Evolutionary conservation across 441 rosid genomes (phyloP).

Genomic region (Croton laevigatus): DNA sequence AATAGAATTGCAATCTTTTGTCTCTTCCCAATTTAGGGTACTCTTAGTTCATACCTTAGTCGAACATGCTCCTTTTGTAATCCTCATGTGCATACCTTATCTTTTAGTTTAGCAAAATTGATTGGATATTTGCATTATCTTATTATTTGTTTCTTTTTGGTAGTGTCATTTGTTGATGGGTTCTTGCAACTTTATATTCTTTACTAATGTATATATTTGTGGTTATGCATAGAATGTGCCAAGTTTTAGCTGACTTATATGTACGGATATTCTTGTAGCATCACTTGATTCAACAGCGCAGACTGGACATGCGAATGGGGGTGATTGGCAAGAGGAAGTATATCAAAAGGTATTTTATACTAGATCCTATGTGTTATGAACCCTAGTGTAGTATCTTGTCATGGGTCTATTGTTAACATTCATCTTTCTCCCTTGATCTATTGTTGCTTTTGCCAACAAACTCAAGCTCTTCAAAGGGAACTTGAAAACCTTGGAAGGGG

Average conservation of each 20-base stretch:
- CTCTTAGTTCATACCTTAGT: background rate
- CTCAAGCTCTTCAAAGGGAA: no score
- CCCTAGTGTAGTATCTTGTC: no score
- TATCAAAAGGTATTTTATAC: slow-evolving; percentile 60
- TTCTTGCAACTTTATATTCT: background rate
- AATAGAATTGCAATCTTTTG: background rate
- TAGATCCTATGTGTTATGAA: background rate
- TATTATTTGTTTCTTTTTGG: background rate
- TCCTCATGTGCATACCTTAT: no score
- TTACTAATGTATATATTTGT: background rate
- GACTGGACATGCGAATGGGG: slow-evolving; percentile 62
- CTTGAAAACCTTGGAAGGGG: no score
- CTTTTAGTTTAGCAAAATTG: background rate
- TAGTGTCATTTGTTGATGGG: background rate
- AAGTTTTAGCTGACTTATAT: slow-evolving; percentile 11
- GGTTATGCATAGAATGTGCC: background rate
- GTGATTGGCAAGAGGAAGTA: slow-evolving; percentile 90
- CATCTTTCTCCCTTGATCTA: no score
- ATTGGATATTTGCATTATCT: background rate
- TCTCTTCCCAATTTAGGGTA: background rate
- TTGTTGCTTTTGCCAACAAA: no score
- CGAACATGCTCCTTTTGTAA: background rate
- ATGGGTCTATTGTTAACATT: no score
- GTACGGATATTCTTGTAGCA: slow-evolving; percentile 45
- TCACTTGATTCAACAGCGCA: slow-evolving; percentile 74